Evolutionary conservation across 257 asterid species (phyloP).

Genomic region (Orobanche coerulescens): DNA sequence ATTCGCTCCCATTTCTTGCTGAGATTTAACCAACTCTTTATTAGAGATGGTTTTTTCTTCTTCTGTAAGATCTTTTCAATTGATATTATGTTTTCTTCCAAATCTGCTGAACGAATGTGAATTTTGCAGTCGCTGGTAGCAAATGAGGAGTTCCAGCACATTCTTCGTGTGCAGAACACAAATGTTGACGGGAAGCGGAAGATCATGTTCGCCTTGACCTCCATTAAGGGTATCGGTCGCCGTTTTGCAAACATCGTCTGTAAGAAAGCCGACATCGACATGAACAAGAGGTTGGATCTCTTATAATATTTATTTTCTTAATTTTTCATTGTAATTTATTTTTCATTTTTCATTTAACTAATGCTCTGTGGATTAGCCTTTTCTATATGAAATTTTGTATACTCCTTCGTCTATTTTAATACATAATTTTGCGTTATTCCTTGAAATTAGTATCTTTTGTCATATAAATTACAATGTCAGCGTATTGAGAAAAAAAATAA

Average conservation of each 20-base stretch:
- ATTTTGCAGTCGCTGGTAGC: constrained; percentile 60
- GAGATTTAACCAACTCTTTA: not conserved
- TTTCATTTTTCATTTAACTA: not conserved
- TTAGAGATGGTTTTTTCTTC: not conserved
- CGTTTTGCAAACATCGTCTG: constrained; percentile 81
- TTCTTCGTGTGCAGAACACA: constrained; percentile 81
- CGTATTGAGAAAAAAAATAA: too few species aligned
- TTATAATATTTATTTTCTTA: too few species aligned
- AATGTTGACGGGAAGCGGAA: constrained; percentile 89
- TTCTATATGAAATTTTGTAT: too few species aligned
- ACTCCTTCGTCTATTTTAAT: too few species aligned
- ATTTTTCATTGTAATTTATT: too few species aligned
- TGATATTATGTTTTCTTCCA: not conserved
- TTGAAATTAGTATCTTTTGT: too few species aligned
- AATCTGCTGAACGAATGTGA: not conserved
- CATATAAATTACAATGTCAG: too few species aligned
- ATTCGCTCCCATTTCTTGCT: not conserved
- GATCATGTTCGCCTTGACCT: constrained; percentile 85
- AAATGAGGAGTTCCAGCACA: constrained; percentile 80
- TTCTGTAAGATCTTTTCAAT: not conserved
- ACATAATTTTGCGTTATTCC: too few species aligned
- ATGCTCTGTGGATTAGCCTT: too few species aligned
- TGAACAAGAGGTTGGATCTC: constrained; percentile 61
- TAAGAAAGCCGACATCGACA: constrained; percentile 79
- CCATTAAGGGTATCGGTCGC: constrained; percentile 90